Conservation (phyloP, 192 early-diverging fungal species). For the Backusella macrospora region DNA sequence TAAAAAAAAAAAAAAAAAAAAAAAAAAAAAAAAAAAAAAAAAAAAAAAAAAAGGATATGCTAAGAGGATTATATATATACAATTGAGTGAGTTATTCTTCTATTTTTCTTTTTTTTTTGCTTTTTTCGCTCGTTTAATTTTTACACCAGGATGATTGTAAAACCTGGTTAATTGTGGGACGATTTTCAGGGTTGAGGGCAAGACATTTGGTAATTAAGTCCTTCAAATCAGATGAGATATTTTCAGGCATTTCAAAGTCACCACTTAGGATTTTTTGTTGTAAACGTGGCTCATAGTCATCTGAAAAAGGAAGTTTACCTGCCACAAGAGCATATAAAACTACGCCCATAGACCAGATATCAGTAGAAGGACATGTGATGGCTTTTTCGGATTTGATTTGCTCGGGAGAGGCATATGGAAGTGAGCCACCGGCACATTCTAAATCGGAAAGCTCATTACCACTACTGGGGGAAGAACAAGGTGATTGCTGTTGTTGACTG, state of each 20-base stretch:
- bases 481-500: constrained; percentile 32
- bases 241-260: constrained; percentile 48
- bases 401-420: constrained; percentile 76
- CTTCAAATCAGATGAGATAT: constrained; percentile 40
- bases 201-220: constrained; percentile 51
- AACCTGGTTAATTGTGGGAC: constrained; percentile 50
- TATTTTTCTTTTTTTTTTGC: constrained; percentile 4
- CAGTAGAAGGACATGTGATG: constrained; percentile 55
- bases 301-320: constrained; percentile 72
- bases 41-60: not conserved
- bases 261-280: constrained; percentile 72
- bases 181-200: constrained; percentile 42
- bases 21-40: not conserved
- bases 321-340: constrained; percentile 72
- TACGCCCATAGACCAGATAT: constrained; percentile 81
- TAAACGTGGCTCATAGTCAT: constrained; percentile 71
- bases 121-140: no score
- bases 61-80: not conserved
- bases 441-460: constrained; percentile 21
- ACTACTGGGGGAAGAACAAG: not conserved
- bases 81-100: not conserved
- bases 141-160: constrained; percentile 30
- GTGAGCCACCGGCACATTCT: constrained; percentile 57
- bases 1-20: not conserved
- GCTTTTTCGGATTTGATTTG: constrained; percentile 53